Evolutionary conservation across 345 rosid species (phyloP).

Genomic region (Populus tremula): DNA sequence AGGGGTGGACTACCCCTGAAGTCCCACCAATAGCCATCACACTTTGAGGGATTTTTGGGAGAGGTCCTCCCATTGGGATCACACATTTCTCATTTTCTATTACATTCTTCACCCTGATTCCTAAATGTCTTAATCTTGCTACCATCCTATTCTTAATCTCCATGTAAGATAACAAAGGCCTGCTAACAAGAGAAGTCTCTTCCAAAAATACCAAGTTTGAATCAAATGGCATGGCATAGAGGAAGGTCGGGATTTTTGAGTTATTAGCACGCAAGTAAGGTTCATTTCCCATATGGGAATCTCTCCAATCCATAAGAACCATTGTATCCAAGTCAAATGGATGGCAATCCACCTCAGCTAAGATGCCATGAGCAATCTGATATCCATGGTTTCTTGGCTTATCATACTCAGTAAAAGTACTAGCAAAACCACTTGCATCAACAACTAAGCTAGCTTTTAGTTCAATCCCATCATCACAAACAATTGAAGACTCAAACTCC

Average conservation of each 20-base stretch:
- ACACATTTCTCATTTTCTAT: conserved; percentile 64
- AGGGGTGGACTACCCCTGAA: conserved; percentile 67
- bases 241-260: conserved; percentile 44
- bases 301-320: conserved; percentile 81
- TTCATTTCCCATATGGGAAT: conserved; percentile 61
- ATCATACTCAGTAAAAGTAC: conserved; percentile 43
- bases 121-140: conserved; percentile 62
- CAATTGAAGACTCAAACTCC: conserved; percentile 46
- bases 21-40: conserved; percentile 65
- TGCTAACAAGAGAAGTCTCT: conserved; percentile 60
- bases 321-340: conserved; percentile 65
- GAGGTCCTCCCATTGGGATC: conserved; percentile 81
- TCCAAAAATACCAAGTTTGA: conserved; percentile 51
- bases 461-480: conserved; percentile 54
- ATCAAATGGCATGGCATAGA: conserved; percentile 67
- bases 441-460: conserved; percentile 54
- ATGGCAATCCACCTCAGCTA: conserved; percentile 66
- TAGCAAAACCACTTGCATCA: conserved; percentile 61
- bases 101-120: conserved; percentile 51
- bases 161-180: conserved; percentile 50
- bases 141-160: conserved; percentile 64
- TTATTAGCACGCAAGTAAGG: conserved; percentile 48
- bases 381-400: conserved; percentile 58
- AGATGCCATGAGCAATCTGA: conserved; percentile 67
- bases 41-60: conserved; percentile 56